Evolutionary conservation across 306 rosid genomes (phyloP), one percentile per base, ranked within the genome.

Genomic region (Fragaria iinumae): DNA sequence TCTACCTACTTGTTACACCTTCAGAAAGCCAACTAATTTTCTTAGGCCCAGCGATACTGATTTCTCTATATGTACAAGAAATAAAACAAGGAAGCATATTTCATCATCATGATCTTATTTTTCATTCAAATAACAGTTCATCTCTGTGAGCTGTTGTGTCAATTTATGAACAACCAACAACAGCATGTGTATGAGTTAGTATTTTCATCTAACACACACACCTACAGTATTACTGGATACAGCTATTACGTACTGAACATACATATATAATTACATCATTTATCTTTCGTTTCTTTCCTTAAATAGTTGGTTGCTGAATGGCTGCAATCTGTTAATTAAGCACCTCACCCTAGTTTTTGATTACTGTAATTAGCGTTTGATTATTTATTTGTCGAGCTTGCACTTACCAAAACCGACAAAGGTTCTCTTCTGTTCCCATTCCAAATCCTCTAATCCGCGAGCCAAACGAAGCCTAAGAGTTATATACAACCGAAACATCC

Each of bases 1-100:
- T 55, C 79, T 55, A 60, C 73, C 85, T 13, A 82, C 67, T 43
- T 68, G 8, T 77, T 41, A 27, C 82, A 49, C 79, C 79, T 68
- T 77, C 48, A 32, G 77, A 67, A 13, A 57, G 4, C 49, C 66
- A 49, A 18, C 16, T 5, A 43, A 25, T 3, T 32, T 66, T 16
- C 43, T 36, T 9, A 45, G 25, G 16, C 63, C 47, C 17, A 41
- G 17, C 48, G 76, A 25, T 76, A 63, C 20, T 10, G 14, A 14
- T 57, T 69, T 6, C 62, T 21, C 0, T 25, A 56, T n/a, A 11
- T 32, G 64, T 60, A 20, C 16, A 39, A 69, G 63, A 25, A 34
- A 72, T 47, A 12, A 45, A 71, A 36, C 50, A 2, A 56, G 56
- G 69, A 57, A 47, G 71, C 72, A 80, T 48, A 11, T 10, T 18